Conservation (phyloP, 148 eudicot genomes). For the Diospyros kaki region DNA sequence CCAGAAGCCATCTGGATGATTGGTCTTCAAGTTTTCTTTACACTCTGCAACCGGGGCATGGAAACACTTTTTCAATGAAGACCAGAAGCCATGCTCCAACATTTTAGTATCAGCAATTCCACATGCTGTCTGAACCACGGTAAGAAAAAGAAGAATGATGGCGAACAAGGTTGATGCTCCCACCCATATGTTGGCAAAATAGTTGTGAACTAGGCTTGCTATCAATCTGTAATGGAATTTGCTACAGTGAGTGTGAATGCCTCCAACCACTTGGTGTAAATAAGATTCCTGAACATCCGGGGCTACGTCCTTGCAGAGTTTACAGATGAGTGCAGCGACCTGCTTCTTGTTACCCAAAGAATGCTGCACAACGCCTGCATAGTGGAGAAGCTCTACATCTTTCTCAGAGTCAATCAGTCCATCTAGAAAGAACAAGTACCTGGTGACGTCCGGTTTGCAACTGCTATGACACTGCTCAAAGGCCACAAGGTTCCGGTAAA, state of each 20-base stretch:
- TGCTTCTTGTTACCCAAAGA: constrained; percentile 7
- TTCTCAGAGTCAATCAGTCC: constrained; percentile 9
- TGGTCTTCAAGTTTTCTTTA: too few species aligned
- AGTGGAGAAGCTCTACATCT: constrained; percentile 13
- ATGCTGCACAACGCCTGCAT: constrained; percentile 14
- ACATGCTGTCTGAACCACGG: constrained; percentile 8
- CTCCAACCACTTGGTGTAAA: not conserved
- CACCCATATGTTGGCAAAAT: constrained; percentile 12
- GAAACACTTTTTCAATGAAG: too few species aligned
- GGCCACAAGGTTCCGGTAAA: constrained; percentile 16
- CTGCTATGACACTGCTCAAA: constrained; percentile 11
- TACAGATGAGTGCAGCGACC: constrained; percentile 1
- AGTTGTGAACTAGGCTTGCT: constrained; percentile 6
- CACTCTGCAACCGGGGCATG: too few species aligned
- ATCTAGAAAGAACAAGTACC: constrained; percentile 16
- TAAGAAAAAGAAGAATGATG: not conserved
- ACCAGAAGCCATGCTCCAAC: too few species aligned
- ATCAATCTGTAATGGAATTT: not conserved
- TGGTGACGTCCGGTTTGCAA: constrained; percentile 7
- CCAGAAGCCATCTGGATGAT: too few species aligned
- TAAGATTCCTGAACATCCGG: constrained; percentile 4
- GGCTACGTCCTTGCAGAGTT: constrained; percentile 10
- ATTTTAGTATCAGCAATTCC: not conserved
- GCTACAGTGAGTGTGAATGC: not conserved
- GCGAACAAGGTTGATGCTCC: not conserved